These are phyloP conservation scores for Stropharia rugosoannulata DNA, from an alignment of 768 basidiomycete species.

Conservation along the genomic window DNA sequence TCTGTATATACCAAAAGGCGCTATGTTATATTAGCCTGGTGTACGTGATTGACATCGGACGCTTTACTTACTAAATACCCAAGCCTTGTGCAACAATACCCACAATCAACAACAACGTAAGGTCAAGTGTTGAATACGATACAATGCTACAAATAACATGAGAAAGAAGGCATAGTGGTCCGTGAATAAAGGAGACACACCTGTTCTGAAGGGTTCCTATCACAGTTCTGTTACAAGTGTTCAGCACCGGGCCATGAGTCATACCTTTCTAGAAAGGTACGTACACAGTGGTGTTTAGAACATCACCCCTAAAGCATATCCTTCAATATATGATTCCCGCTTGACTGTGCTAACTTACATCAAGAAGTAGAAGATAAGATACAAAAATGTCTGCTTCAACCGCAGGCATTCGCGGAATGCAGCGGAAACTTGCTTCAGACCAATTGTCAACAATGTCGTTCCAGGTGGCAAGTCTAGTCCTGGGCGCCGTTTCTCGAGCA, in stretches of 20 bases:
- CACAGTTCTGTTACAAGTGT: constrained; percentile 49
- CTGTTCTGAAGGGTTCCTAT: constrained; percentile 72
- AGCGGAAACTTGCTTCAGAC: constrained; percentile 64
- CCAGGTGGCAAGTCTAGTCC: constrained; percentile 60
- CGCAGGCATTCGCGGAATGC: constrained; percentile 64
- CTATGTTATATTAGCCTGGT: constrained; percentile 28
- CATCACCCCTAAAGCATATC: constrained; percentile 57
- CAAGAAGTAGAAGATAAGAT: constrained; percentile 74
- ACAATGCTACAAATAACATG: constrained; percentile 46
- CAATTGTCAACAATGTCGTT: constrained; percentile 57
- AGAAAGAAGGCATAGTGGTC: background rate
- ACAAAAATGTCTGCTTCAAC: constrained; percentile 72
- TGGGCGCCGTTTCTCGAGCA: constrained; percentile 64
- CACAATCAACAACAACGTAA: constrained; percentile 66
- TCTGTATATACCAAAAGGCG: constrained; percentile 69
- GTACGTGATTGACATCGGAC: background rate
- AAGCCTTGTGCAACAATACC: constrained; percentile 64
- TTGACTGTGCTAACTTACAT: constrained; percentile 44
- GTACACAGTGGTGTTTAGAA: constrained; percentile 74
- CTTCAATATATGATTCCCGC: background rate
- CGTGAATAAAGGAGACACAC: constrained; percentile 26
- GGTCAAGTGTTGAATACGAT: constrained; percentile 68
- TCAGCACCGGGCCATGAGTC: background rate
- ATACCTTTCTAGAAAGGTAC: constrained; percentile 13
- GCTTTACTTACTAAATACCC: constrained; percentile 66